phyloP scores from a whole-genome alignment of 2,329 filamentous ascomycete genomes.

The Fusarium neocosmosporiellum region DNA sequence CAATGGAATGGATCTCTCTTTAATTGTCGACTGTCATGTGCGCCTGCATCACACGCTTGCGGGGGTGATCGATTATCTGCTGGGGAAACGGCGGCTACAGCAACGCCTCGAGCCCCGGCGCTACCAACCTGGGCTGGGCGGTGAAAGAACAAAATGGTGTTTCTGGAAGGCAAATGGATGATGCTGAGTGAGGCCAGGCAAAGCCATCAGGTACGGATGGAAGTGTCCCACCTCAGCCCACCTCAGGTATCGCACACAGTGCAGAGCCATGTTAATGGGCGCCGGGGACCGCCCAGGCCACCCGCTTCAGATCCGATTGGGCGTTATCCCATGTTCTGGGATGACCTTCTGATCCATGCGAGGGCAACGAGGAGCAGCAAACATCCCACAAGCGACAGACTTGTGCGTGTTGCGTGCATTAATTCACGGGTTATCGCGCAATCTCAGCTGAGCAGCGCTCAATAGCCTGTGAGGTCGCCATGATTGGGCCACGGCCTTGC shows the following conservation, averaged over 20 bases:
- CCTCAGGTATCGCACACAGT: constrained; percentile 37
- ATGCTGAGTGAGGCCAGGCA: constrained; percentile 13
- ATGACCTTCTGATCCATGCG: constrained; percentile 39
- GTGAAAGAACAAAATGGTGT: constrained; percentile 15
- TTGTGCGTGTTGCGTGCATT: constrained; percentile 46
- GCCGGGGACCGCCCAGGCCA: constrained; percentile 28
- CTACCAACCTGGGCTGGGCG: constrained; percentile 10
- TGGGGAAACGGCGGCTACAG: constrained; percentile 10
- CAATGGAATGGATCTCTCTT: constrained; percentile 2
- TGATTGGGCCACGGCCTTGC: constrained; percentile 8
- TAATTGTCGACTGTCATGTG: constrained; percentile 29
- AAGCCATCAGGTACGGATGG: constrained; percentile 24
- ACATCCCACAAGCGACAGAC: constrained; percentile 42
- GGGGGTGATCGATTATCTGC: constrained; percentile 13
- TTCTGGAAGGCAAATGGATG: constrained; percentile 28
- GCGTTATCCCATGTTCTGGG: constrained; percentile 28
- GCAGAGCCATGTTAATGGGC: constrained; percentile 32
- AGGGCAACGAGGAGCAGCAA: constrained; percentile 30
- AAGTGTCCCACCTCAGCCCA: constrained; percentile 33
- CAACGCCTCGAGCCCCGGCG: constrained; percentile 6
- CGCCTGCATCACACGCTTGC: constrained; percentile 21
- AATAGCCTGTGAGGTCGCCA: constrained; percentile 21
- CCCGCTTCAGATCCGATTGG: constrained; percentile 44
- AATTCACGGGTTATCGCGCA: constrained; percentile 35
- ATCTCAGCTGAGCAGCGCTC: constrained; percentile 25